Evolutionary conservation across 805 yeast genomes (phyloP).

Genomic region (Dipodascopsis uninucleata): DNA sequence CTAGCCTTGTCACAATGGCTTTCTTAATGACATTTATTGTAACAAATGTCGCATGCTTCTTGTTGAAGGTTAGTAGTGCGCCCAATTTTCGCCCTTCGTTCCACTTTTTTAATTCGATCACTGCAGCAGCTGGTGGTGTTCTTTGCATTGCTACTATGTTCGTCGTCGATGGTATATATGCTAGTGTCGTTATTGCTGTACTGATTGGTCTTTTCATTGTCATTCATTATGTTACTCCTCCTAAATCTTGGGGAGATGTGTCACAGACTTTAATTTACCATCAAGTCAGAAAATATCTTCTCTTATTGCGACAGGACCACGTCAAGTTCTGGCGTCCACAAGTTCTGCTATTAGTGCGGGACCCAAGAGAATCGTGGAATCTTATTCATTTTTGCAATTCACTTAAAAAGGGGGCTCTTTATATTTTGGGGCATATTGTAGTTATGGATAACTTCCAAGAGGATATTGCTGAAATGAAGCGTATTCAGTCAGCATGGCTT

Average conservation of each 20-base stretch:
- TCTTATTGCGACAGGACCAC: constrained; percentile 81
- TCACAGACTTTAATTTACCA: constrained; percentile 93
- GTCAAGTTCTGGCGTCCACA: constrained; percentile 99
- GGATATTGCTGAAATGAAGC: constrained; percentile 63
- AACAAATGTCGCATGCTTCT: constrained; percentile 88
- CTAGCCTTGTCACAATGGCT: constrained; percentile 95
- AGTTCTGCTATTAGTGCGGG: constrained; percentile 78
- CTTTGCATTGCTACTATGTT: constrained; percentile 82
- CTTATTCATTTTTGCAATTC: constrained; percentile 89
- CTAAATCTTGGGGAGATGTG: constrained; percentile 97
- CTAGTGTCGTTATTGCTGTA: constrained; percentile 66
- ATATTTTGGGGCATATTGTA: constrained; percentile 87
- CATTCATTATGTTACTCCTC: constrained; percentile 89
- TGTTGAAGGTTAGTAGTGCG: constrained; percentile 83
- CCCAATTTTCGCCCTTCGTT: constrained; percentile 98
- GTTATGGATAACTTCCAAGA: constrained; percentile 59
- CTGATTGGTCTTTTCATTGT: constrained; percentile 63
- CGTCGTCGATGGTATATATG: constrained; percentile 87
- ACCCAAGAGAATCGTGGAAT: constrained; percentile 90
- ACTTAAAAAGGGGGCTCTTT: constrained; percentile 91
- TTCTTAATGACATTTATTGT: constrained; percentile 93
- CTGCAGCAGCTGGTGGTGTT: constrained; percentile 75
- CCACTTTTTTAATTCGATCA: constrained; percentile 73
- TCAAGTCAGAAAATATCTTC: constrained; percentile 86
- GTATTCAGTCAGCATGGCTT: constrained; percentile 78